Evolutionary conservation across 805 yeast genomes (phyloP).

Genomic region (Metschnikowia colocasiae): DNA sequence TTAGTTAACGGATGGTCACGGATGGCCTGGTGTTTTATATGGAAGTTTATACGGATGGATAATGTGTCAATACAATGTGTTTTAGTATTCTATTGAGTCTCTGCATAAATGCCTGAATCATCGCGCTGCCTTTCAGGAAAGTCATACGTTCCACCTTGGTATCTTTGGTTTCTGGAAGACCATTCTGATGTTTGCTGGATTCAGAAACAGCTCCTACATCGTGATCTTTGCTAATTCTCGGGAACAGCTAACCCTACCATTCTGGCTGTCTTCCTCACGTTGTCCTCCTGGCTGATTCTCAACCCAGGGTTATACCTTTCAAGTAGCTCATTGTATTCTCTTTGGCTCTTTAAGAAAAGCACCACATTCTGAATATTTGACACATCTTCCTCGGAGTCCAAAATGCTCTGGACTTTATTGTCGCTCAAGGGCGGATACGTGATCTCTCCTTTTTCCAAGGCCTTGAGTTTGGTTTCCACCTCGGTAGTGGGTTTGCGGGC

Average conservation of each 20-base stretch:
- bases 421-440: constrained; percentile 12
- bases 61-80: not conserved
- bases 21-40: not conserved
- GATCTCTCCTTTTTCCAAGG: constrained; percentile 19
- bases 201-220: too few species aligned
- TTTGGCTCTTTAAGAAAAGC: constrained; percentile 64
- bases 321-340: constrained; percentile 70
- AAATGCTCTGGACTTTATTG: constrained; percentile 3
- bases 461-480: constrained; percentile 28
- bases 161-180: too few species aligned
- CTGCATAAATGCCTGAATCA: too few species aligned
- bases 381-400: constrained; percentile 12
- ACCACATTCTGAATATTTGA: constrained; percentile 55
- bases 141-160: too few species aligned
- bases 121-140: too few species aligned
- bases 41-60: not conserved
- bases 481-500: constrained; percentile 33
- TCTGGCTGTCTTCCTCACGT: constrained; percentile 74
- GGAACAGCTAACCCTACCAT: constrained; percentile 74
- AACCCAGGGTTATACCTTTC: constrained; percentile 87
- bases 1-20: not conserved
- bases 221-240: constrained; percentile 14
- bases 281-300: constrained; percentile 71
- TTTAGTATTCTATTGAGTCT: not conserved
- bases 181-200: too few species aligned